Base-by-base conservation (phyloP, 176 grass and related monocot genomes). In the Carex kokanica region DNA sequence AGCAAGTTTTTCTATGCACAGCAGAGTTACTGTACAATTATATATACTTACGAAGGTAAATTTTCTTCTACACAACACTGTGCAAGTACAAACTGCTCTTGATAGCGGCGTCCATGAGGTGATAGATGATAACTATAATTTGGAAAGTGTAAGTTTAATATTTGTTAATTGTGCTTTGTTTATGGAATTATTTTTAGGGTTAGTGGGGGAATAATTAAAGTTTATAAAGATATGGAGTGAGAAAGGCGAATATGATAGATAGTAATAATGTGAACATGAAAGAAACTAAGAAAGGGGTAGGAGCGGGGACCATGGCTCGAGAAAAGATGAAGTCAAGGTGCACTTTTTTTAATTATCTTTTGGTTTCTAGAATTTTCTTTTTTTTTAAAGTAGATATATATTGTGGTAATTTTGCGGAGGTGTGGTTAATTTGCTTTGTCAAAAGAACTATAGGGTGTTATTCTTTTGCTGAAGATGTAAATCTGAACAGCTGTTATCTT, bases 241-340 rank as follows among this genome's bases (percentile, higher is more conserved):
- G 32, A 81, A 81, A 45, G 56, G 57, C 4, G 40, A 61, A 40
- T 81, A 41, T 64, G 78, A 81, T 40, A 79, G 53, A 52, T 56
- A 56, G 45, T 64, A 68, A 82, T 80, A 79, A 79, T 80, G 78
- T 57, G 78, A 80, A 60, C 25, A 60, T 5, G 57, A 47, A 78
- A 43, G 41, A n/a, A n/a, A n/a, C n/a, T n/a, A n/a, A n/a, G n/a
- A 8, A 53, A 78, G 53, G 61, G 24, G 61, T 27, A 29, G 17
- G 53, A 43, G 78, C 53, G 58, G 80, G 79, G 43, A 36, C 79
- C 85, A 87, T 69, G 89, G 71, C 89, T 53, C 58, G 75, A 85
- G 75, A 87, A 87, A 91, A 88, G 82, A 91, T 85, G 82, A 89
- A 91, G 89, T 88, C 89, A 91, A 81, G 86, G 92, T 87, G 65